These are phyloP conservation scores for Penicillium atrosanguineum DNA, from an alignment of 495 filamentous ascomycete species.

Conservation along the genomic window DNA sequence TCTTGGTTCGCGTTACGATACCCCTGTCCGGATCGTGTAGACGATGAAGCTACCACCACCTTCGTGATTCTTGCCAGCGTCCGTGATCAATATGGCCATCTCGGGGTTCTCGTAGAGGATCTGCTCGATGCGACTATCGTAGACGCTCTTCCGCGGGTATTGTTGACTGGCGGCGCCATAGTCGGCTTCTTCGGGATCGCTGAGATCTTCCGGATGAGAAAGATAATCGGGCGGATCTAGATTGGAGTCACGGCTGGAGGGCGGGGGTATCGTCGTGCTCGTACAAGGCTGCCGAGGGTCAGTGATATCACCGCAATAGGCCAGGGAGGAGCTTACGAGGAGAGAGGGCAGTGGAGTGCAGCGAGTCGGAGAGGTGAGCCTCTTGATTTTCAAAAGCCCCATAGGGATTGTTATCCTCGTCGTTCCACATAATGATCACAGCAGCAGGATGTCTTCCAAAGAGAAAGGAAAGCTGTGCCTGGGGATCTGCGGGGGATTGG, in stretches of 20 bases:
- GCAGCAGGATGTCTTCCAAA: constrained; percentile 16
- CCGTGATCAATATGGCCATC: constrained; percentile 81
- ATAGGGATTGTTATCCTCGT: constrained; percentile 94
- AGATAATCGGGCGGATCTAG: constrained; percentile 59
- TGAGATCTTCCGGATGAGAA: constrained; percentile 54
- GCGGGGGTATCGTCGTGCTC: constrained; percentile 49
- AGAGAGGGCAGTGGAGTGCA: constrained; percentile 60
- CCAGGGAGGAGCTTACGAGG: constrained; percentile 37
- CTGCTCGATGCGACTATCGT: constrained; percentile 93
- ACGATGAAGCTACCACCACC: constrained; percentile 88
- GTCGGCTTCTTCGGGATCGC: constrained; percentile 56
- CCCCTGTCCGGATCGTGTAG: constrained; percentile 93
- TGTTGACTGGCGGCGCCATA: constrained; percentile 31
- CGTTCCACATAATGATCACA: constrained; percentile 60
- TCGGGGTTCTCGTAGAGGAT: constrained; percentile 93
- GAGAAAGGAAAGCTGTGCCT: constrained; percentile 19
- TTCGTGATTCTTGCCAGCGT: constrained; percentile 93
- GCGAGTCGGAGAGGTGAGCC: constrained; percentile 68
- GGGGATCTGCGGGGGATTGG: constrained; percentile 30
- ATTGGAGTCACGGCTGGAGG: constrained; percentile 42
- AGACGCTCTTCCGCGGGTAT: constrained; percentile 70
- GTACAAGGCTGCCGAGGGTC: constrained; percentile 36
- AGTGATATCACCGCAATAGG: constrained; percentile 8
- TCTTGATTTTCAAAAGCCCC: constrained; percentile 84
- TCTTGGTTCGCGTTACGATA: constrained; percentile 41